Conservation (phyloP, 257 asterid genomes). For the Ehretia macrophylla region DNA sequence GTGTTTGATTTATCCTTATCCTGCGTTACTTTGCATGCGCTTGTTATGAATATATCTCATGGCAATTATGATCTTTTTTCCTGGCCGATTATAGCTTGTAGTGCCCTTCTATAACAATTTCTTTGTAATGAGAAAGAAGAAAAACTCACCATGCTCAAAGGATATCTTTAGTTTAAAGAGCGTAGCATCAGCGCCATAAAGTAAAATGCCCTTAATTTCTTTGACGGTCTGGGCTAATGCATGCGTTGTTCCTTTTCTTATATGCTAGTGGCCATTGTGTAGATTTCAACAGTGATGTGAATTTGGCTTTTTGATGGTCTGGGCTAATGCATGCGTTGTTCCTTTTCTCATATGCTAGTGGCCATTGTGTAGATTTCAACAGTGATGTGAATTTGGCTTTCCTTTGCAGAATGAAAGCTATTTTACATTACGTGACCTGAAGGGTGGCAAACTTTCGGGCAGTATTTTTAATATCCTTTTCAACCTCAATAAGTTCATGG, state of each 20-base stretch:
- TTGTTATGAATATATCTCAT: not conserved
- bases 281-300: slow-evolving; percentile 14
- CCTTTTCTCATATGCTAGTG: too few species aligned
- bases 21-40: not conserved
- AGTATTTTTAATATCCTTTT: slow-evolving; percentile 91
- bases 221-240: too few species aligned
- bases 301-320: too few species aligned
- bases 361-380: slow-evolving; percentile 5
- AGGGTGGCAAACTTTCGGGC: slow-evolving; percentile 87
- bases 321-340: too few species aligned
- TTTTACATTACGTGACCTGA: slow-evolving; percentile 74
- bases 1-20: not conserved
- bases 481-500: slow-evolving; percentile 99
- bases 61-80: not conserved
- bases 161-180: too few species aligned
- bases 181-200: too few species aligned
- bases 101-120: too few species aligned
- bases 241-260: too few species aligned
- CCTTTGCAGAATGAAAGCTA: slow-evolving; percentile 76
- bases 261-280: not conserved
- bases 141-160: too few species aligned
- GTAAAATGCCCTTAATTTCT: too few species aligned
- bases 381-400: slow-evolving; percentile 13
- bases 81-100: not conserved
- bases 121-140: too few species aligned